Evolutionary conservation across 305 asterid species (phyloP).

Genomic region (Withania somnifera): DNA sequence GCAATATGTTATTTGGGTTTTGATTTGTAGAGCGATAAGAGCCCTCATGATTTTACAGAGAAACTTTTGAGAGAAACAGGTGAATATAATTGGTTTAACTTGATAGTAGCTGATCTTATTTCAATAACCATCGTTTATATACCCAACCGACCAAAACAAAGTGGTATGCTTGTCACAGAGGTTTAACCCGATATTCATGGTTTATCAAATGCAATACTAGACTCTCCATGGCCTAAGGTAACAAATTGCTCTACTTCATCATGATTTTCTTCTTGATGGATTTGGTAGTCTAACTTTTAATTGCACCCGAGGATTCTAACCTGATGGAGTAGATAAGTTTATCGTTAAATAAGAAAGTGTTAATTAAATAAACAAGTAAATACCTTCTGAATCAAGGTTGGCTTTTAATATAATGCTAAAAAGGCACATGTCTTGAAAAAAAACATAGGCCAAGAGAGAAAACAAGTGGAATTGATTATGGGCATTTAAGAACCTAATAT

Average conservation of each 20-base stretch:
- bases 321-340: not conserved
- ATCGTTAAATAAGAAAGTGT: not conserved
- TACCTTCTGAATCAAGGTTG: not conserved
- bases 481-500: not conserved
- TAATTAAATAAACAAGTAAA: not conserved
- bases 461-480: not conserved
- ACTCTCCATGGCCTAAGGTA: conserved; percentile 90
- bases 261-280: not conserved
- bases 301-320: not conserved
- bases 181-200: conserved; percentile 86
- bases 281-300: not conserved
- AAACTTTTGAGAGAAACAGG: conserved; percentile 43
- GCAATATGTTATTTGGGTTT: not conserved
- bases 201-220: conserved; percentile 67
- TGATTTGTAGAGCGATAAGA: conserved; percentile 36
- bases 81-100: conserved; percentile 60
- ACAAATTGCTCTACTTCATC: not conserved
- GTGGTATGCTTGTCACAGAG: conserved; percentile 19
- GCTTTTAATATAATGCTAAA: not conserved
- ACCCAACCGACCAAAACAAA: conserved; percentile 51
- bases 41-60: conserved; percentile 56
- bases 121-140: conserved; percentile 65
- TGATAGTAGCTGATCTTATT: conserved; percentile 60
- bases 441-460: not conserved
- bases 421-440: not conserved